A percentile compares a stretch with the other conserved stretches of the same genome.
Evolutionary conservation across 495 filamentous ascomycete species (phyloP).

Genomic region (Chaetomium cochliodes): DNA sequence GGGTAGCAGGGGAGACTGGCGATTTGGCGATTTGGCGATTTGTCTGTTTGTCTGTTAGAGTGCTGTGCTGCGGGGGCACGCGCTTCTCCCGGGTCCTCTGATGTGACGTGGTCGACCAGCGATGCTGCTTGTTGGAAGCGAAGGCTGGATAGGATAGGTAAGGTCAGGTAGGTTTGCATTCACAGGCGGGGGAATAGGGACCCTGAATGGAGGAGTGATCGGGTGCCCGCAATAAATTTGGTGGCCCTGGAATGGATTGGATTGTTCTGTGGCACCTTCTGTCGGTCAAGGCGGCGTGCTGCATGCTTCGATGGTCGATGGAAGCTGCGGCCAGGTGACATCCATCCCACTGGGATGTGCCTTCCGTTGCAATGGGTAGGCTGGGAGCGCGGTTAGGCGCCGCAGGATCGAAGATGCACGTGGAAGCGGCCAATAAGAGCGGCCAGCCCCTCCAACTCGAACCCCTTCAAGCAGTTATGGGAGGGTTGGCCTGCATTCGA

Average conservation of each 20-base stretch:
- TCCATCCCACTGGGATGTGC: not conserved
- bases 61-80: not conserved
- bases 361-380: constrained; percentile 6
- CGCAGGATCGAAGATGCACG: constrained; percentile 16
- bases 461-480: not conserved
- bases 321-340: constrained; percentile 8
- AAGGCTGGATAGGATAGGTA: too few species aligned
- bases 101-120: not conserved
- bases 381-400: constrained; percentile 10
- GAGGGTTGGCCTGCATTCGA: not conserved
- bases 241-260: too few species aligned
- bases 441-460: constrained; percentile 1
- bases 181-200: too few species aligned
- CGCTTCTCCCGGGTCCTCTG: not conserved
- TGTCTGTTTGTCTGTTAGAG: not conserved
- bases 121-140: not conserved
- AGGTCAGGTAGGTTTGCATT: too few species aligned
- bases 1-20: not conserved
- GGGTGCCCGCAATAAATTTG: too few species aligned
- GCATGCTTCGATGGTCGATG: not conserved
- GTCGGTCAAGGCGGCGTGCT: not conserved
- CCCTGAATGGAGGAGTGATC: too few species aligned
- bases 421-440: constrained; percentile 17
- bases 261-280: constrained; percentile 1
- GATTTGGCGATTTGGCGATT: too few species aligned